Evolutionary conservation across 2,329 filamentous ascomycete species (phyloP), one percentile per base, ranked within the genome.

Genomic region (Cladosporium sphaerospermum): DNA sequence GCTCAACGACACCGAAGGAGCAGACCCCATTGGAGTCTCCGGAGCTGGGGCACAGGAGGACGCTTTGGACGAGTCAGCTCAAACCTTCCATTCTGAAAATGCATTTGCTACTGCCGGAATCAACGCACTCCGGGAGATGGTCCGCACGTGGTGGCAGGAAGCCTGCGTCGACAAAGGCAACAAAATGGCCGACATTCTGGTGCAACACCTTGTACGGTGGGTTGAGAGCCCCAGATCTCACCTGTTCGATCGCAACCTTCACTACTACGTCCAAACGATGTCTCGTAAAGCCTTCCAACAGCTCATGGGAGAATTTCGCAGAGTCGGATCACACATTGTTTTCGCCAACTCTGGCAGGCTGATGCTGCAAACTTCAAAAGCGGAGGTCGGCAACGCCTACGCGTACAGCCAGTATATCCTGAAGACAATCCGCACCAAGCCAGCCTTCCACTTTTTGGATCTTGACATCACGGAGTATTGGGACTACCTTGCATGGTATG

Each of bases 231-330:
- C 92, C 0, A 86, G 88, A 45, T 96, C 91, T 0, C 96, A 92
- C 72, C 84, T 99, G 54, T 99, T 97, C 67, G 95, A 99, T 71
- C 84, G 88, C 4, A 89, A 91, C 5, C 72, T 99, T 58, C 90
- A 97, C 66, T 93, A 96, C 75, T 97, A 99, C 65, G 91, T 99
- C 52, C 92, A 96, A 69, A 93, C 96, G 83, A 95, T 99, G 86
- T 96, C 90, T 33, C 87, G 89, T 60, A 99, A 99, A 70, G 93
- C 95, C 0, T 88, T 99, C 60, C 88, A 96, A 66, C 92, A 97
- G 70, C 81, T 99, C 34, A 96, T 99, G 87, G 88, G 86, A 0
- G 93, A 99, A 67, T 99, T 99, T 74, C 84, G 90, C 56, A 85
- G 92, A 9, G 92, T 99, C 1, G 93, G 93, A 2, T 96, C 90